A percentile compares a stretch with the other conserved stretches of the same genome.
Conservation (phyloP, 768 basidiomycete genomes). For the Crucibulum laeve region DNA sequence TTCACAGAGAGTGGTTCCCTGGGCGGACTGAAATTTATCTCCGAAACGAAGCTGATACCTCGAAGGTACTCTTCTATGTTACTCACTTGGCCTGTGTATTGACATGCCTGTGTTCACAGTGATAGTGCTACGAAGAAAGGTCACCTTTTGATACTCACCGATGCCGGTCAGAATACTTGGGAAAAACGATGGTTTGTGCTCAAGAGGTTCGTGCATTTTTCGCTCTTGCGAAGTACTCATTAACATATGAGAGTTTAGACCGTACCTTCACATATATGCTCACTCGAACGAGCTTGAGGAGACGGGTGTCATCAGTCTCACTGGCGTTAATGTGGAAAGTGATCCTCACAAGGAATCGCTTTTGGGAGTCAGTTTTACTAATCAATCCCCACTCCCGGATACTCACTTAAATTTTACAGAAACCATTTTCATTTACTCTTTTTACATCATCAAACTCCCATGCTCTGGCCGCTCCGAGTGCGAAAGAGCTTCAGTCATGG, state of each 20-base stretch:
- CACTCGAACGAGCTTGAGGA: slow-evolving; percentile 84
- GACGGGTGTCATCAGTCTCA: slow-evolving; percentile 75
- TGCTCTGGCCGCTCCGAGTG: slow-evolving; percentile 76
- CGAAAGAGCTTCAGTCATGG: slow-evolving; percentile 86
- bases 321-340: slow-evolving; percentile 79
- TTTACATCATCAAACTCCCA: slow-evolving; percentile 92
- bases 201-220: slow-evolving; percentile 50
- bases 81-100: not conserved
- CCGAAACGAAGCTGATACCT: slow-evolving; percentile 68
- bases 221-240: slow-evolving; percentile 4
- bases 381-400: not conserved
- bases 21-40: slow-evolving; percentile 63
- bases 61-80: slow-evolving; percentile 51
- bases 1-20: slow-evolving; percentile 30
- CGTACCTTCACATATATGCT: slow-evolving; percentile 86
- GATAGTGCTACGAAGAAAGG: slow-evolving; percentile 86
- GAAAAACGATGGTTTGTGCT: slow-evolving; percentile 83
- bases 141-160: slow-evolving; percentile 70
- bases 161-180: slow-evolving; percentile 82
- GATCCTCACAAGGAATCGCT: slow-evolving; percentile 86
- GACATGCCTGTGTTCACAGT: slow-evolving; percentile 29
- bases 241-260: slow-evolving; percentile 40
- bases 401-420: slow-evolving; percentile 38
- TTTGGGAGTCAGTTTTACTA: slow-evolving; percentile 62
- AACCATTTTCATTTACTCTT: slow-evolving; percentile 82